Evolutionary conservation across 2,329 filamentous ascomycete genomes (phyloP).

Genomic region (Fusarium metavorans): DNA sequence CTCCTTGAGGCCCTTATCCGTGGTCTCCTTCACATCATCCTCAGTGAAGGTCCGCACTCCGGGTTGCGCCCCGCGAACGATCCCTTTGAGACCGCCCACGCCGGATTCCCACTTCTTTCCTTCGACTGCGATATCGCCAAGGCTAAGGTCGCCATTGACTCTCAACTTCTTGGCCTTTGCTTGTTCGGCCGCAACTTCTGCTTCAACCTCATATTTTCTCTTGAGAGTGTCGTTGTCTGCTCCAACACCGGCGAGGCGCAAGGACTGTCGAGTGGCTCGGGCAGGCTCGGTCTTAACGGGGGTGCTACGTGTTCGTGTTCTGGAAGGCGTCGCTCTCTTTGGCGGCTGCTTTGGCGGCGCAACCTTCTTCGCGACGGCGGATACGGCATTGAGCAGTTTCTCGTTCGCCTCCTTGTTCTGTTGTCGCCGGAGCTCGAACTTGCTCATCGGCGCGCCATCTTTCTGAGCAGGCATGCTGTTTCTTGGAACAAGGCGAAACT

Average conservation of each 20-base stretch:
- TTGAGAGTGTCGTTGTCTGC: conserved; percentile 62
- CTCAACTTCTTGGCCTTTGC: conserved; percentile 69
- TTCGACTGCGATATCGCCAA: conserved; percentile 83
- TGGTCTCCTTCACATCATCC: conserved; percentile 84
- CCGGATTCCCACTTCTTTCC: conserved; percentile 81
- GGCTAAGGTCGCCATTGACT: conserved; percentile 70
- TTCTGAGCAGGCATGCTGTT: conserved; percentile 61
- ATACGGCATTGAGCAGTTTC: conserved; percentile 81
- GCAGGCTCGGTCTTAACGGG: conserved; percentile 60
- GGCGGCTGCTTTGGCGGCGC: conserved; percentile 69
- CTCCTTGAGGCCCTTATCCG: conserved; percentile 78
- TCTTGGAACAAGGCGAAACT: not conserved
- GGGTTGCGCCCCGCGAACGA: conserved; percentile 77
- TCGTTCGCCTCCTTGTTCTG: conserved; percentile 91
- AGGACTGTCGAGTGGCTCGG: conserved; percentile 68
- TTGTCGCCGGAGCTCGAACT: conserved; percentile 86
- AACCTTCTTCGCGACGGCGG: conserved; percentile 76
- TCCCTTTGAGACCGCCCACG: conserved; percentile 71
- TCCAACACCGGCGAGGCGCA: conserved; percentile 67
- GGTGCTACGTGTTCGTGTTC: conserved; percentile 50
- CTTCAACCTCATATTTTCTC: conserved; percentile 64
- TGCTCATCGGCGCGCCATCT: conserved; percentile 70
- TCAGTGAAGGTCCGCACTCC: conserved; percentile 87
- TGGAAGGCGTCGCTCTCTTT: conserved; percentile 53
- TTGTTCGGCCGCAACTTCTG: conserved; percentile 54